phyloP scores from a whole-genome alignment of 768 basidiomycete genomes.

The Tephrocybe sp. region DNA sequence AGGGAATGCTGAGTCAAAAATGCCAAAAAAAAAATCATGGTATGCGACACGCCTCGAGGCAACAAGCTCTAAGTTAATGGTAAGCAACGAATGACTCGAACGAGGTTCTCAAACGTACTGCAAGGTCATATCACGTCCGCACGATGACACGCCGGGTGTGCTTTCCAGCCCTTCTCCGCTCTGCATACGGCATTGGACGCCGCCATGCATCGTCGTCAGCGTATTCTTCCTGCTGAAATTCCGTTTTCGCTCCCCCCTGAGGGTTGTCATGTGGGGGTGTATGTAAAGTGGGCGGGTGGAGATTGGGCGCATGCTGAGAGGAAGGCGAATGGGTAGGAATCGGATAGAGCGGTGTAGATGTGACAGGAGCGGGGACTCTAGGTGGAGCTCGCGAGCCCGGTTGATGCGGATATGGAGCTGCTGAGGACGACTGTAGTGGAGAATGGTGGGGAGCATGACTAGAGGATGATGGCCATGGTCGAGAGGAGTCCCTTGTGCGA shows the following conservation, averaged over 20 bases:
- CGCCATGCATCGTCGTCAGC: conserved; percentile 72
- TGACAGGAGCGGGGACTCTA: conserved; percentile 29
- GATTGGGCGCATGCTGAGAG: conserved; percentile 29
- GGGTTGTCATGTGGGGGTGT: conserved; percentile 44
- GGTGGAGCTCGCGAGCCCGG: conserved; percentile 29
- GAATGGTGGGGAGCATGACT: conserved; percentile 29
- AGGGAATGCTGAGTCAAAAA: conserved; percentile 12
- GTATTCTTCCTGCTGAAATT: conserved; percentile 45
- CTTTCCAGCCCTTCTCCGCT: conserved; percentile 76
- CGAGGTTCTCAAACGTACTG: conserved; percentile 10
- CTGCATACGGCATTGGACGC: conserved; percentile 68
- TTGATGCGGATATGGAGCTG: conserved; percentile 31
- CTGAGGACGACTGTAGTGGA: conserved; percentile 28
- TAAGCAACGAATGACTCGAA: conserved; percentile 5
- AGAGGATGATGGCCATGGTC: conserved; percentile 22
- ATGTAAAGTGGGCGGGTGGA: conserved; percentile 36
- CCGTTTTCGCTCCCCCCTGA: conserved; percentile 33
- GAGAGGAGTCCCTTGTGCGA: conserved; percentile 20
- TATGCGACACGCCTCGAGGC: conserved; percentile 9
- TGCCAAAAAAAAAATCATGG: conserved; percentile 9
- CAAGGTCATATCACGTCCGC: conserved; percentile 30
- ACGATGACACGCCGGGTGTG: conserved; percentile 75
- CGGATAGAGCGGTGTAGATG: conserved; percentile 31
- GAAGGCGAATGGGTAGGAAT: conserved; percentile 26
- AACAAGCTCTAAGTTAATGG: conserved; percentile 9